Evolutionary conservation across 495 filamentous ascomycete genomes (phyloP), one percentile per base, ranked within the genome.

Genomic region (Penicillium riverlandense): DNA sequence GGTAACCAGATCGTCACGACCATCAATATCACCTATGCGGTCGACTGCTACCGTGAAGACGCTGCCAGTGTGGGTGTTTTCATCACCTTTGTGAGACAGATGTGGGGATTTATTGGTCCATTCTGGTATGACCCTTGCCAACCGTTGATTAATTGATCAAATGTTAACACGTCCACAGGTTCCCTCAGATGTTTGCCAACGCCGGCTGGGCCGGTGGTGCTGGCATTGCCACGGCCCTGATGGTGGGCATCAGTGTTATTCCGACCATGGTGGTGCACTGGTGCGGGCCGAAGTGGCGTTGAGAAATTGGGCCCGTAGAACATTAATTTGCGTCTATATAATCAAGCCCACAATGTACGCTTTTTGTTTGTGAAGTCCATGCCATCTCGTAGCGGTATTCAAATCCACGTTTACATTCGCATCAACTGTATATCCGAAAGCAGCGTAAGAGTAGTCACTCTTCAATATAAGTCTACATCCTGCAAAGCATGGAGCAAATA

Each of bases 1-100:
- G 75, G 75, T 1, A 80, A 77, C 44, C 76, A 80, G 55, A 54
- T 80, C 12, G 67, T 80, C 15, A 78, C 76, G 6, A 78, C 75
- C 1, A 63, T 78, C 0, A 48, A 76, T 35, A 66, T 78, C 42
- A 80, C 75, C 5, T 77, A 77, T 53, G 63, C 72, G 29, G 59
- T 78, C 8, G 72, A 78, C 52, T 74, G 70, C 41, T 68, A 73
- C 52, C 71, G 53, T 0, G 59, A 70, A 28, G 67, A 75, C 14
- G 58, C 72, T 5, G 67, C 59, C 12, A 68, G 63, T 45, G 58
- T 79, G 11, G 75, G 75, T 35, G 75, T 79, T 0, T 77, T 77
- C 40, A 62, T 78, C 45, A 77, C 62, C 8, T 69, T 79, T 43
- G 63, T 79, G 22, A 54, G 76, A 8, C 68, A 72, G 39, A 69